phyloP scores from a whole-genome alignment of 352 stramenopile species.

The Pythium phragmitis region DNA sequence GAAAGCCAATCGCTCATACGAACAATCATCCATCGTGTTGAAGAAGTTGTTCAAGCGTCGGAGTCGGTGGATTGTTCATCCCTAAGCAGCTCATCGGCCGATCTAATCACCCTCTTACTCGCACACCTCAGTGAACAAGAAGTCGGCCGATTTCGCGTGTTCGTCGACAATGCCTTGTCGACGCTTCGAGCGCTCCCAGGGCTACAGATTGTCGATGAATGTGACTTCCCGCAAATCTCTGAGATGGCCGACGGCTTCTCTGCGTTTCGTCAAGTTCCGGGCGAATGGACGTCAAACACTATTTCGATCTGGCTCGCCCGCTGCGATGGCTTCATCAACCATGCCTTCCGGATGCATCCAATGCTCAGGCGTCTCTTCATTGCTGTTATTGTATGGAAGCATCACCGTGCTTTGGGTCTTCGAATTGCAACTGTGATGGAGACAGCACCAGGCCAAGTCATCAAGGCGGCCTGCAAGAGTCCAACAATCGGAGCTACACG shows the following conservation, averaged over 20 bases:
- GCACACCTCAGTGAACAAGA: conserved; percentile 22
- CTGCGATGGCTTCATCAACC: conserved; percentile 12
- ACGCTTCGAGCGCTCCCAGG: not conserved
- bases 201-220: not conserved
- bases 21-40: conserved; percentile 23
- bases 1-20: conserved; percentile 26
- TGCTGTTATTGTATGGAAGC: conserved; percentile 16
- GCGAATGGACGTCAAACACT: not conserved
- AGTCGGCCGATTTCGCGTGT: conserved; percentile 17
- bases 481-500: not conserved
- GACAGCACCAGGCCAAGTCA: conserved; percentile 7
- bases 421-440: conserved; percentile 10
- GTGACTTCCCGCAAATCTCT: conserved; percentile 5
- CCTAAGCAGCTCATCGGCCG: not conserved
- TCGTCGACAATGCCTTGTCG: conserved; percentile 11
- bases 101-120: conserved; percentile 15
- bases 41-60: conserved; percentile 18
- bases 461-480: conserved; percentile 4
- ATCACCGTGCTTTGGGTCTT: conserved; percentile 19
- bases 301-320: conserved; percentile 7
- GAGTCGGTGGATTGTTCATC: conserved; percentile 5
- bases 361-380: conserved; percentile 10
- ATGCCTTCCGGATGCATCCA: conserved; percentile 6
- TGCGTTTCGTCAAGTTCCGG: conserved; percentile 2
- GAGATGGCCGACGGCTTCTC: conserved; percentile 11